Conservation (phyloP, 2,329 filamentous ascomycete genomes). For the Trichoderma arundinaceum region DNA sequence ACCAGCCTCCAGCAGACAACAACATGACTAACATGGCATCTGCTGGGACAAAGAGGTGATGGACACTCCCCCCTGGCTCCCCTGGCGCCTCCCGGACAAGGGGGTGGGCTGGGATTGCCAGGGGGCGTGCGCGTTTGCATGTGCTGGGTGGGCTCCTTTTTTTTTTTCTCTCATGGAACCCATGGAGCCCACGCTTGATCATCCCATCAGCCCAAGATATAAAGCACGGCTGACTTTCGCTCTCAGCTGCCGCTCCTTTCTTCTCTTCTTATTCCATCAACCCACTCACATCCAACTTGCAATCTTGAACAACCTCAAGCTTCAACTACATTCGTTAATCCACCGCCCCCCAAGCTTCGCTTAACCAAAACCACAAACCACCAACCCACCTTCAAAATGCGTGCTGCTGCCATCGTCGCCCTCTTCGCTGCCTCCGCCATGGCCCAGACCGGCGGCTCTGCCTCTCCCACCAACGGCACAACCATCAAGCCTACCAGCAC, state of each 20-base stretch:
- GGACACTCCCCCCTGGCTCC: not conserved
- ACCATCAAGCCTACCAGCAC: conserved; percentile 5
- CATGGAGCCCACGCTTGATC: conserved; percentile 2
- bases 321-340: conserved; percentile 31
- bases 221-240: conserved; percentile 28
- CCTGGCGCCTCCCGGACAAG: conserved; percentile 22
- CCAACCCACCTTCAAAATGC: conserved; percentile 34
- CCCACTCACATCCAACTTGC: conserved; percentile 23
- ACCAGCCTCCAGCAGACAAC: conserved; percentile 30
- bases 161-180: not conserved
- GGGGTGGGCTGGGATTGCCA: conserved; percentile 27
- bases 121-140: conserved; percentile 28
- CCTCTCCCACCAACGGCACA: conserved; percentile 29
- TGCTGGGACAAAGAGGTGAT: conserved; percentile 9
- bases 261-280: conserved; percentile 21
- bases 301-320: conserved; percentile 7
- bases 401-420: conserved; percentile 32
- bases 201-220: conserved; percentile 31
- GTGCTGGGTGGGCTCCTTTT: conserved; percentile 30
- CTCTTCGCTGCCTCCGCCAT: conserved; percentile 34
- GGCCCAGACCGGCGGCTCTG: conserved; percentile 24
- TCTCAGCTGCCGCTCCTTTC: conserved; percentile 2
- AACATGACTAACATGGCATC: conserved; percentile 28
- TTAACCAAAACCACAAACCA: not conserved
- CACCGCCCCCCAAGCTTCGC: not conserved